phyloP scores from a whole-genome alignment of 768 basidiomycete species.

The Kwoniella newhampshirensis region DNA sequence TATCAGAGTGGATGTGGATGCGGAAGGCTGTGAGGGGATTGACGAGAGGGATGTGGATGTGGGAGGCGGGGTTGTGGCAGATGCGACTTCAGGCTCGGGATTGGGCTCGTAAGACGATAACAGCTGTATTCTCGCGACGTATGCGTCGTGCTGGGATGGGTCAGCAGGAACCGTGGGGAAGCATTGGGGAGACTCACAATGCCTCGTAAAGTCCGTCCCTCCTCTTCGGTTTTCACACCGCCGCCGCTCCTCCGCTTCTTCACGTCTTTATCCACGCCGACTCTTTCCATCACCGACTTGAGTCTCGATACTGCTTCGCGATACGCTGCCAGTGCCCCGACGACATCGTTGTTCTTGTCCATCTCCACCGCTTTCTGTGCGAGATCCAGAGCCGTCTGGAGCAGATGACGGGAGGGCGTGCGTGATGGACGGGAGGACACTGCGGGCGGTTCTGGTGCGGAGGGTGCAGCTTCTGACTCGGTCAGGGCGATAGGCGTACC shows the following conservation, averaged over 20 bases:
- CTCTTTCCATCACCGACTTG: conserved; percentile 49
- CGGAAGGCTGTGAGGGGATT: conserved; percentile 5
- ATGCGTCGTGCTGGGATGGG: conserved; percentile 48
- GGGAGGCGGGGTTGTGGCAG: conserved; percentile 8
- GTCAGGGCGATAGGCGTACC: conserved; percentile 10
- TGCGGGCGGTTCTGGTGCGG: neutral
- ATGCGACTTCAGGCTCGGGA: neutral
- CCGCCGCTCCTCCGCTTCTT: conserved; percentile 13
- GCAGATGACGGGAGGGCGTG: conserved; percentile 44
- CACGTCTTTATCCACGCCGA: conserved; percentile 39
- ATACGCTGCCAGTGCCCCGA: conserved; percentile 45
- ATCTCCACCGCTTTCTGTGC: conserved; percentile 50
- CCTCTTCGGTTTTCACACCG: conserved; percentile 40
- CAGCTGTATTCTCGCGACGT: conserved; percentile 49
- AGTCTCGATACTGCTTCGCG: conserved; percentile 47
- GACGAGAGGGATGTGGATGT: neutral
- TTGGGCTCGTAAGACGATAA: conserved; percentile 32
- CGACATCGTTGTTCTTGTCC: conserved; percentile 51
- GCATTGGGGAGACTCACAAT: conserved; percentile 41
- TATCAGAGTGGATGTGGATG: conserved; percentile 26
- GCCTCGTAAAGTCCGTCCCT: conserved; percentile 48
- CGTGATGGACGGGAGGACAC: conserved; percentile 20
- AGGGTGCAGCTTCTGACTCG: conserved; percentile 2
- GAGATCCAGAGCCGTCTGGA: conserved; percentile 50
- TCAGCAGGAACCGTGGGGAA: conserved; percentile 5